Conservation (phyloP, 257 asterid species). For the Coffea canephora region DNA sequence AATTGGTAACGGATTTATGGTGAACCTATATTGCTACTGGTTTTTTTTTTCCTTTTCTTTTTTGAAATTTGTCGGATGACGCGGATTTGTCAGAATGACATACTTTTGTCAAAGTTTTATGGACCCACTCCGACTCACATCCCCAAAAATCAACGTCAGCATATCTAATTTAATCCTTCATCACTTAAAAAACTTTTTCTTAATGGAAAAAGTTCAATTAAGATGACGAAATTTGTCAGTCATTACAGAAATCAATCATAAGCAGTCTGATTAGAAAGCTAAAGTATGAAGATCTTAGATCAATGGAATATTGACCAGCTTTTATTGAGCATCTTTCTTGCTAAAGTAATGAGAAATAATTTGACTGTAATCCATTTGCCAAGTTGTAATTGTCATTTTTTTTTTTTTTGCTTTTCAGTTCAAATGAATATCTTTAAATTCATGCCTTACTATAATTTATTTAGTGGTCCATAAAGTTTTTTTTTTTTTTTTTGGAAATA, state of each 20-base stretch:
- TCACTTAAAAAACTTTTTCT: not conserved
- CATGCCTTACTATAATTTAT: not conserved
- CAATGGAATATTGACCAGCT: conserved; percentile 2
- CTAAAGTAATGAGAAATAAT: not conserved
- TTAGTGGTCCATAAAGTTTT: not conserved
- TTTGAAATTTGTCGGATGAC: too few relatives aligned
- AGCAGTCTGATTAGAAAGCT: not conserved
- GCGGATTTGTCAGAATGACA: not conserved
- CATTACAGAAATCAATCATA: conserved; percentile 3
- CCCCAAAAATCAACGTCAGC: conserved; percentile 1
- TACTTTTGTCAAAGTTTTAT: not conserved
- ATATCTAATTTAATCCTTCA: not conserved
- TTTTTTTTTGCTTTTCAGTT: not conserved
- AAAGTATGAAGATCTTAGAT: conserved; percentile 16
- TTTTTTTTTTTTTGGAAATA: too few relatives aligned
- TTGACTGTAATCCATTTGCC: not conserved
- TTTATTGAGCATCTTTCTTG: not conserved
- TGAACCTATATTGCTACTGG: not conserved
- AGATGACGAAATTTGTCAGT: conserved; percentile 1
- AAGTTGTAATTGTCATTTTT: not conserved
- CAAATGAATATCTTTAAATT: not conserved
- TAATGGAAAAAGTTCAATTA: not conserved
- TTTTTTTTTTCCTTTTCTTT: too few relatives aligned
- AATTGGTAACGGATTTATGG: not conserved
- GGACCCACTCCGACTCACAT: not conserved